A percentile compares a stretch with the other conserved stretches of the same genome.
Evolutionary conservation across 805 yeast species (phyloP).

Genomic region (Cyberlindnera saturnus): DNA sequence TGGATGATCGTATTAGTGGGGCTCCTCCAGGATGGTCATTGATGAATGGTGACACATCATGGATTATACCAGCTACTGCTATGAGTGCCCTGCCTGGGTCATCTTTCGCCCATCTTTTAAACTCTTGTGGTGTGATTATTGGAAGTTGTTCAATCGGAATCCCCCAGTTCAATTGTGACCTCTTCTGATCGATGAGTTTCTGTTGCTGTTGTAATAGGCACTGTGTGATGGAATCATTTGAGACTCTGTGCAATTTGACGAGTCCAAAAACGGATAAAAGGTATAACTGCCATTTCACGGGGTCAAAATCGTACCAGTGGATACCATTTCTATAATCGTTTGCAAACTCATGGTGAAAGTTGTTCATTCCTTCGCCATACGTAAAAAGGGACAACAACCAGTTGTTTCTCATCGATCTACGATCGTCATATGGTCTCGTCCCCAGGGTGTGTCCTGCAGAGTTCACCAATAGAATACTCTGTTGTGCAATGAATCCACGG

Average conservation of each 20-base stretch:
- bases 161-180: conserved; percentile 86
- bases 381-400: conserved; percentile 58
- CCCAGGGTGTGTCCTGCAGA: conserved; percentile 80
- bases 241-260: conserved; percentile 49
- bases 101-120: conserved; percentile 30
- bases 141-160: conserved; percentile 88
- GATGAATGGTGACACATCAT: conserved; percentile 87
- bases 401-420: conserved; percentile 68
- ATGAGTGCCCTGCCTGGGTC: conserved; percentile 58
- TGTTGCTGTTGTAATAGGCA: conserved; percentile 80
- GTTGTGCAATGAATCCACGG: conserved; percentile 69
- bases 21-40: conserved; percentile 93
- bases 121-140: conserved; percentile 49
- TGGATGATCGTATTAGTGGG: conserved; percentile 68
- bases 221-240: conserved; percentile 47
- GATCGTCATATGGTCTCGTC: conserved; percentile 66
- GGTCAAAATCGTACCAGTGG: conserved; percentile 74
- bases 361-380: conserved; percentile 87
- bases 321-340: conserved; percentile 78
- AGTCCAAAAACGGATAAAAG: conserved; percentile 46
- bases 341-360: conserved; percentile 94
- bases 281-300: conserved; percentile 69
- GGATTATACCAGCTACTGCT: conserved; percentile 85
- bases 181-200: conserved; percentile 66
- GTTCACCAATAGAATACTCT: conserved; percentile 70